phyloP scores from a whole-genome alignment of 257 asterid genomes.

The Solanum paucissectum region DNA sequence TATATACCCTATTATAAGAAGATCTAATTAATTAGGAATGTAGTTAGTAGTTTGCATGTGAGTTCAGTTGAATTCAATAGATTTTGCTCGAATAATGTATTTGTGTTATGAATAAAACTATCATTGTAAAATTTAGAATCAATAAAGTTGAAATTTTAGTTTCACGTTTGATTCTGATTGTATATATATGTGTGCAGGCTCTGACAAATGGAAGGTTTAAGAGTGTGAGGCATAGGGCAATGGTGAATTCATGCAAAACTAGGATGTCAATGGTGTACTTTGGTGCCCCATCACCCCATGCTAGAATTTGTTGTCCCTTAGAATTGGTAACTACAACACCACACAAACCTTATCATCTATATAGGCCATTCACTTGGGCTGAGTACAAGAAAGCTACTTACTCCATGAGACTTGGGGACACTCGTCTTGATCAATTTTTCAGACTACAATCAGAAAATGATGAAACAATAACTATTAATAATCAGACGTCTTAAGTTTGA shows the following conservation, averaged over 20 bases:
- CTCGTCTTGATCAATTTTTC: constrained; percentile 25
- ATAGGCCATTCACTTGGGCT: constrained; percentile 42
- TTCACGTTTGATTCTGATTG: neutral
- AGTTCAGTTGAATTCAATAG: too few relatives aligned
- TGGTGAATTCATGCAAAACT: constrained; percentile 26
- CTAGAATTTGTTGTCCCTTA: constrained; percentile 25
- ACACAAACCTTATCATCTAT: constrained; percentile 18
- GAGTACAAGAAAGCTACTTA: constrained; percentile 35
- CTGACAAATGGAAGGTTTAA: constrained; percentile 57
- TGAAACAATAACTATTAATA: neutral
- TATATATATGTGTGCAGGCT: constrained; percentile 8
- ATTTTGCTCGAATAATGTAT: too few relatives aligned
- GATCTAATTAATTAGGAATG: neutral
- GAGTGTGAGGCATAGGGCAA: constrained; percentile 60
- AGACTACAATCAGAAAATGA: neutral
- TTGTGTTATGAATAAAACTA: neutral
- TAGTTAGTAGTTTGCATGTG: neutral
- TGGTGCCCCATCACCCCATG: constrained; percentile 46
- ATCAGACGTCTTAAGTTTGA: neutral
- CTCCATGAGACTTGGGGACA: constrained; percentile 21
- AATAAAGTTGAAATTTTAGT: too few relatives aligned
- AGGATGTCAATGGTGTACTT: constrained; percentile 61
- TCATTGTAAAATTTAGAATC: too few relatives aligned
- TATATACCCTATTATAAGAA: too few relatives aligned
- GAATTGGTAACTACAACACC: constrained; percentile 9